Conservation (phyloP, 1,139 yeast species). For the Sugiyamaella paludigena region DNA sequence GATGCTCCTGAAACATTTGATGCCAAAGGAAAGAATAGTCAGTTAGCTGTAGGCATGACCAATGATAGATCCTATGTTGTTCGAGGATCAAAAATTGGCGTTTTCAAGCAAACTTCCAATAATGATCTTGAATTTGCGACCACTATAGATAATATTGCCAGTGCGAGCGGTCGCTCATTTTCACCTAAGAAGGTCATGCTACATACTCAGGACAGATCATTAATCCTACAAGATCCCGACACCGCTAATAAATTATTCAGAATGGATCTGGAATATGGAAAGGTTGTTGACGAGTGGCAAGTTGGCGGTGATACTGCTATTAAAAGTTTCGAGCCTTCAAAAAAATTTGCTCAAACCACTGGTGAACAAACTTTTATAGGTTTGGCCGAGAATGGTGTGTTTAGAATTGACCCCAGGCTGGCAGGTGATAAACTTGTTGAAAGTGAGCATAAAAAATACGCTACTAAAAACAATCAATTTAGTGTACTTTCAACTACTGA, state of each 20-base stretch:
- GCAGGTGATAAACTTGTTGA: slow-evolving; percentile 57
- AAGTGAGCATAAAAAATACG: slow-evolving; percentile 52
- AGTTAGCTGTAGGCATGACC: slow-evolving; percentile 65
- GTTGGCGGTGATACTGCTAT: slow-evolving; percentile 44
- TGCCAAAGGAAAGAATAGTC: slow-evolving; percentile 49
- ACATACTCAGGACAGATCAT: slow-evolving; percentile 66
- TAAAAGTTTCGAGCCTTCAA: slow-evolving; percentile 62
- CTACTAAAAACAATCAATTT: slow-evolving; percentile 52
- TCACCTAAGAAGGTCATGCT: slow-evolving; percentile 68
- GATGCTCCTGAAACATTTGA: slow-evolving; percentile 37
- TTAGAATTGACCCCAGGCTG: slow-evolving; percentile 76
- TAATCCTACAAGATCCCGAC: slow-evolving; percentile 59
- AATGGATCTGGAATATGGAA: slow-evolving; percentile 78
- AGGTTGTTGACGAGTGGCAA: slow-evolving; percentile 81
- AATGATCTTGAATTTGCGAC: slow-evolving; percentile 60
- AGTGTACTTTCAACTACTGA: slow-evolving; percentile 69
- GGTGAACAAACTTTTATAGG: slow-evolving; percentile 74
- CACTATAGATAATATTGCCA: slow-evolving; percentile 60
- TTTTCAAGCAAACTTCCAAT: slow-evolving; percentile 59
- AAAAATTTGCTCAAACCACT: slow-evolving; percentile 71
- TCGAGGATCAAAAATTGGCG: slow-evolving; percentile 77
- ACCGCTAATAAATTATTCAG: slow-evolving; percentile 52
- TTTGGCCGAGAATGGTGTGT: slow-evolving; percentile 60
- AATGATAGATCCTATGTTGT: slow-evolving; percentile 75
- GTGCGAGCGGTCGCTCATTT: slow-evolving; percentile 52